phyloP scores from a whole-genome alignment of 257 asterid species.

The Lithospermum erythrorhizon region DNA sequence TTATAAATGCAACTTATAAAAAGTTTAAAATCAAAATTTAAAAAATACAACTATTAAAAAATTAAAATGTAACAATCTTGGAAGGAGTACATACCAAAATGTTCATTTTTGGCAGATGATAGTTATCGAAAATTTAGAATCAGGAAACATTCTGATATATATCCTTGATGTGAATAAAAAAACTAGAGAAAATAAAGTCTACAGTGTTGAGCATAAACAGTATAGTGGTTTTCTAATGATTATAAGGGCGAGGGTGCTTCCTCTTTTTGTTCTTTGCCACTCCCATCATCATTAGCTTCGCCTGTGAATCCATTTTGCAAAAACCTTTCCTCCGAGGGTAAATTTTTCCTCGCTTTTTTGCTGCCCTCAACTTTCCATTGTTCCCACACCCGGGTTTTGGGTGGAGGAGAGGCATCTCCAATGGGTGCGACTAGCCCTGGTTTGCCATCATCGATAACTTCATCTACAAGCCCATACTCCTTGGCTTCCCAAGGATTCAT shows the following conservation, averaged over 20 bases:
- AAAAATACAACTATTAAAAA: too few species aligned
- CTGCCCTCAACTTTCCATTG: conserved; percentile 59
- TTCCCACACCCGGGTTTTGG: conserved; percentile 58
- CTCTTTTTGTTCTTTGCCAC: conserved; percentile 33
- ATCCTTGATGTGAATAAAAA: not conserved
- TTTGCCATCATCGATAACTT: conserved; percentile 82
- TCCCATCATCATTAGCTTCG: conserved; percentile 25
- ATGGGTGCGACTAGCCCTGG: conserved; percentile 88
- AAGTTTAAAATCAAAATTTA: too few species aligned
- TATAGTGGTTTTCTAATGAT: not conserved
- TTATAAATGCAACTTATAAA: too few species aligned
- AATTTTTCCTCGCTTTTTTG: conserved; percentile 42
- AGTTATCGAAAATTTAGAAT: not conserved
- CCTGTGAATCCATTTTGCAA: conserved; percentile 27
- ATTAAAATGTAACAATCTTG: too few species aligned
- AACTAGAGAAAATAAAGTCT: not conserved
- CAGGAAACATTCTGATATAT: not conserved
- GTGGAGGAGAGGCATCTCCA: conserved; percentile 58
- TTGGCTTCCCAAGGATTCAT: conserved; percentile 95
- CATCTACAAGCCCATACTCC: conserved; percentile 86
- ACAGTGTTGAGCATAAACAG: not conserved
- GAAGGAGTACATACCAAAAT: too few species aligned
- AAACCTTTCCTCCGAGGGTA: conserved; percentile 62
- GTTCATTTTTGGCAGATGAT: not conserved
- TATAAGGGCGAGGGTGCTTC: conserved; percentile 36